Evolutionary conservation across 1,284 basidiomycete species (phyloP), one percentile per base, ranked within the genome.

Genomic region (Malassezia japonica): DNA sequence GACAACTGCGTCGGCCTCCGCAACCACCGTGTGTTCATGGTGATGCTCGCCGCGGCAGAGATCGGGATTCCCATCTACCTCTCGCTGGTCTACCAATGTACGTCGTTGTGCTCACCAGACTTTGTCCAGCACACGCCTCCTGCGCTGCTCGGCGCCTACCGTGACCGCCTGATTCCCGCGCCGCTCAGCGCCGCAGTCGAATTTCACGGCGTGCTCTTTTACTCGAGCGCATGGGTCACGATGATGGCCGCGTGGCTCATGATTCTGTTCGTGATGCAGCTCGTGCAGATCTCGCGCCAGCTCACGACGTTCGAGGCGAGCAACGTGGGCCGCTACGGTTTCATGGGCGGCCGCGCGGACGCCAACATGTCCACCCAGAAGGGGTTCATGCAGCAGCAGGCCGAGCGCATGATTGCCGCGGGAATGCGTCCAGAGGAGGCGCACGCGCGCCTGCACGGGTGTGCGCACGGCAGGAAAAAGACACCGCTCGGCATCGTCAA

Each of bases 261-360:
- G 35, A 80, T 98, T 48, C 82, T 99, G 38, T 81, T 92, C 43
- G 79, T 78, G 31, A 83, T 83, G 6, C 94, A 98, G 66, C 77
- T 84, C 33, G 94, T 87, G 85, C 92, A 96, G 75, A 81, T 96
- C 46, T 80, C 83, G 8, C 80, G 85, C 16, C 92, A 98, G 70
- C 87, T 98, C 82, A 99, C 92, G 1, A 95, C 92, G 0, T 80
- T 94, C 50, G 92, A 99, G 71, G 87, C 96, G 5, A 85, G 83
- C 52, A 98, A 98, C 70, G 81, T 96, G 3, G 89, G 91, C 0
- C 80, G 92, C 42, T 95, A 85, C 67, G 92, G 94, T 2, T 96
- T 83, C 77, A 95, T 98, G 89, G 94, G 92, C 40, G 90, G 50
- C 29, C 35, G 37, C 6, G 38, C 27, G 16, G 41, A 32, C 15